Base-by-base conservation (phyloP, 2,329 filamentous ascomycete species). In the Fusarium continuum region DNA sequence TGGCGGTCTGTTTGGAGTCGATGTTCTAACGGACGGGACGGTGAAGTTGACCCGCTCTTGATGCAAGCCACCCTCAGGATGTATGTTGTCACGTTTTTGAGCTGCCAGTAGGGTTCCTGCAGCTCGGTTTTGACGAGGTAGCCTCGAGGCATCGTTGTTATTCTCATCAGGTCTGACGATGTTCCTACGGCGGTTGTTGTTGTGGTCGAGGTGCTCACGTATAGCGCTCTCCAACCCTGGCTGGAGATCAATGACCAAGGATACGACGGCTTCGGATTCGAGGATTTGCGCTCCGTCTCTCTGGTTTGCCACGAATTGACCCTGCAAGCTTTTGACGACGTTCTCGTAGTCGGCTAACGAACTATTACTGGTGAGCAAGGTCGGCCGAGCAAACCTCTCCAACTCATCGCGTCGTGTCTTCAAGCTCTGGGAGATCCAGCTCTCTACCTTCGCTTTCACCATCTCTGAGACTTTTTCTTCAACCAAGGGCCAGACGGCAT, bases 211-310 rank as follows among this genome's bases (percentile, higher is more conserved):
- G 13, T 36, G 19, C 2, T 55, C 17, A 2, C 13, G 20, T n/a
- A 65, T 39, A 0, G 32, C 23, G 0, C 23, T 23, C 20, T 34
- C n/a, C 2, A 70, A 19, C 2, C 20, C 14, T 2, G 55, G 59
- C 10, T 47, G 51, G 8, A 71, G 55, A 5, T 70, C 48, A 14
- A 47, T 14, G 2, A 63, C 38, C 6, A 66, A 28, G 0, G 67
- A 68, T 32, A 66, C 20, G 8, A 69, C 10, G 2, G 40, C 64
- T 4, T 69, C 67, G 0, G 51, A 52, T 36, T 70, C 51, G 4
- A 13, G 23, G n/a, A 47, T 25, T 23, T 60, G 51, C 2, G 22
- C 7, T 2, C n/a, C 11, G 2, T 52, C 13, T 4, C 8, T 25
- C 6, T 13, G 14, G 0, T 8, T 8, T 2, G 6, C 11, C 6